These are phyloP conservation scores for Zygosaccharomyces lentus DNA, from an alignment of 805 yeast species.

Conservation along the genomic window DNA sequence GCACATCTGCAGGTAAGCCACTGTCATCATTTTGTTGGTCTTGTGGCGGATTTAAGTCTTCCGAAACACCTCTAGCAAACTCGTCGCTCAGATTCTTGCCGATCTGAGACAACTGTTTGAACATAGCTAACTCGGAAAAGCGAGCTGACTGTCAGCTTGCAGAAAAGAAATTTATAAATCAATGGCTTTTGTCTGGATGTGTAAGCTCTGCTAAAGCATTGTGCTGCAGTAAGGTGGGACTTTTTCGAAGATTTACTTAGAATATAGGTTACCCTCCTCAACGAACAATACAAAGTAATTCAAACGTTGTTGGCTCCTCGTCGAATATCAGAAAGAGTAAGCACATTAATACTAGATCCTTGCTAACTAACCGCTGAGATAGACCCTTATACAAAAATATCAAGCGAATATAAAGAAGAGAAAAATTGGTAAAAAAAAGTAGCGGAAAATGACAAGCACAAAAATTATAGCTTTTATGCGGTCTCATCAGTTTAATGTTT, in stretches of 20 bases:
- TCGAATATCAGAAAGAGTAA: no score
- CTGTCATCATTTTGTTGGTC: constrained; percentile 28
- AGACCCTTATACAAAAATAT: neutral
- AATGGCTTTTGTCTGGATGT: no score
- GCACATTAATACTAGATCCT: no score
- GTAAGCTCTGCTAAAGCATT: no score
- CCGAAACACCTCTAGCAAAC: constrained; percentile 42
- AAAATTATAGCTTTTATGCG: neutral
- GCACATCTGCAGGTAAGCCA: constrained; percentile 54
- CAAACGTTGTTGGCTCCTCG: neutral
- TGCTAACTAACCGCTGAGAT: neutral
- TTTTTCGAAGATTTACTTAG: neutral
- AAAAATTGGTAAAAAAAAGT: no score
- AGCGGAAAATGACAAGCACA: neutral
- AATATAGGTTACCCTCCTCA: neutral
- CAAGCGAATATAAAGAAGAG: neutral
- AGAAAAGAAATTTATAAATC: no score
- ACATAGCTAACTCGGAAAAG: constrained; percentile 37
- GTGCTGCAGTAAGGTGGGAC: neutral
- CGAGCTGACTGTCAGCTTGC: neutral
- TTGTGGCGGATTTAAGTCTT: constrained; percentile 23
- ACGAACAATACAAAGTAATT: neutral
- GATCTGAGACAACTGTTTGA: constrained; percentile 54
- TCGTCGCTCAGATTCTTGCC: constrained; percentile 64
- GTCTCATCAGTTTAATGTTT: neutral